phyloP scores from a whole-genome alignment of 805 yeast species.

The Wickerhamiella spandovensis region DNA sequence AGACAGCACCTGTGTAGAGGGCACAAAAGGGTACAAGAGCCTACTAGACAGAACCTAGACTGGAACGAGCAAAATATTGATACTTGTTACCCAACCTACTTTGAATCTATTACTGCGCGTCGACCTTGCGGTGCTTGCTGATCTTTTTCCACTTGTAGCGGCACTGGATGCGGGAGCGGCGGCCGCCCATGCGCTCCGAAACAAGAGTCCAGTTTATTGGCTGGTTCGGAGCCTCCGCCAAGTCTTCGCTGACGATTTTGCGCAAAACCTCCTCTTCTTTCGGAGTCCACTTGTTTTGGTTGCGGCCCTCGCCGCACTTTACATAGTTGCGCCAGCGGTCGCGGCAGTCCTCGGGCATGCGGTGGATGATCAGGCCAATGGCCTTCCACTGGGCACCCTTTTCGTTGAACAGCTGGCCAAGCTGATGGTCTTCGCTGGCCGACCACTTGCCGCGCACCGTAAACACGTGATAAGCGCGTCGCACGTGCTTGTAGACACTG shows the following conservation, averaged over 20 bases:
- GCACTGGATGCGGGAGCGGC: constrained; percentile 84
- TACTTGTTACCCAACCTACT: too few relatives aligned
- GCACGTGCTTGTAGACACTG: constrained; percentile 81
- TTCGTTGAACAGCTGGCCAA: constrained; percentile 48
- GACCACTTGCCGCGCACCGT: constrained; percentile 87
- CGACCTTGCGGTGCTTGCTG: constrained; percentile 27
- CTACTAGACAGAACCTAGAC: too few relatives aligned
- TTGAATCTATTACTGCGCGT: neutral
- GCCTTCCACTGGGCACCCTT: constrained; percentile 79
- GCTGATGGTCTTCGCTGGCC: constrained; percentile 57
- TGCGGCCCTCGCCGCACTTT: constrained; percentile 72
- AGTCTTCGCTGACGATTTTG: constrained; percentile 39
- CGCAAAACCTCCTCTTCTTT: constrained; percentile 56
- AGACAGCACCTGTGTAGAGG: too few relatives aligned
- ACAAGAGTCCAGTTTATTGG: constrained; percentile 83
- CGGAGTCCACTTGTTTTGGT: constrained; percentile 64
- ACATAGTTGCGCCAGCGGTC: constrained; percentile 94
- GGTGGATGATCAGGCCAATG: constrained; percentile 63
- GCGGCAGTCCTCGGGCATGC: constrained; percentile 97
- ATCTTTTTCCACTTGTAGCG: constrained; percentile 90
- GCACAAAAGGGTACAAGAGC: too few relatives aligned
- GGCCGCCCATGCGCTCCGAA: constrained; percentile 79
- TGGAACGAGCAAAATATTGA: too few relatives aligned
- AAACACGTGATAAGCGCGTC: constrained; percentile 79
- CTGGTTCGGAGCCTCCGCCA: constrained; percentile 16